Evolutionary conservation across 352 stramenopile species (phyloP), one percentile per base, ranked within the genome.

Genomic region (Phytophthora syringae): DNA sequence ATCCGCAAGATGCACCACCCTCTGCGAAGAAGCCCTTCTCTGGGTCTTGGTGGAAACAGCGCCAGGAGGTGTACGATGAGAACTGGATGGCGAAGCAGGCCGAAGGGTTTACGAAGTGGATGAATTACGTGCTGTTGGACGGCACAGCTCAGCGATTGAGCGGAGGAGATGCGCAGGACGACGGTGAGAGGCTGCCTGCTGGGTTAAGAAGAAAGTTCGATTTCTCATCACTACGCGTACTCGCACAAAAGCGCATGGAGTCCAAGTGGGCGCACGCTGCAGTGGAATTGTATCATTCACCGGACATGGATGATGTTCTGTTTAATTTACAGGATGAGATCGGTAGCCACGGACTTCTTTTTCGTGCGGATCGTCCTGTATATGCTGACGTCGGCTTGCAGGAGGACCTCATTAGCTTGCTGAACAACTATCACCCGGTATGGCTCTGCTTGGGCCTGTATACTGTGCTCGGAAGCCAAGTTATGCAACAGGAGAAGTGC

Each of bases 391-490:
- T 98, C 24, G 92, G 86, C 0, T 72, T 98, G 2, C 81, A 97
- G 45, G 70, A 92, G 36, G 79, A 97, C n/a, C 60, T 98, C 3
- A 74, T 97, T 5, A 64, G 70, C 16, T 70, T 98, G 2, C 66
- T 98, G 22, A 94, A 97, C 43, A 95, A 92, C 10, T 98, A 98
- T 61, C 82, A 97, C 30, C 90, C 88, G 1, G 82, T 94, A 5
- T 98, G 93, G 93, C 80, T 98, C 16, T 86, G 86, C 27, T 66
- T 98, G 7, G 93, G 86, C 0, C 73, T 98, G 7, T 90, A 97
- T 70, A 89, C 84, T 13, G 85, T 98, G 39, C 74, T 97, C 3
- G 90, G 88, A 7, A 74, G 75, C 27, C 66, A 76, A 50, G 72
- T 80, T 7, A 82, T 93, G 72, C 59, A 52, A 24, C 49, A 83